Base-by-base conservation (phyloP, 2,329 filamentous ascomycete species). In the Colletotrichum sp. region DNA sequence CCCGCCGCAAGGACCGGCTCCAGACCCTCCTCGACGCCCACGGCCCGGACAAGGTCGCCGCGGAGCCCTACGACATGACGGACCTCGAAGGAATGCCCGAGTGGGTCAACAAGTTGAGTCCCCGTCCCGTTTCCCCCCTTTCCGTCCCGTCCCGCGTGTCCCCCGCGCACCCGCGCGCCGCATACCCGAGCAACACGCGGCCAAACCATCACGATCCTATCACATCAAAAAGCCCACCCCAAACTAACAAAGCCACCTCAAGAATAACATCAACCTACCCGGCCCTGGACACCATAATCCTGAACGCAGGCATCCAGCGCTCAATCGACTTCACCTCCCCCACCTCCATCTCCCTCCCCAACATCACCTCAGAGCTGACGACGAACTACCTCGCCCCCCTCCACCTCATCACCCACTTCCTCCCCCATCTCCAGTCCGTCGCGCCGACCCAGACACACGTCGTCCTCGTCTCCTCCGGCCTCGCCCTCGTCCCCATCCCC, bases 221-320 rank as follows among this genome's bases (percentile, higher is more conserved):
- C 32, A 28, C 5, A 43, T 24, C 10, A 43, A 36, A 21, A 21
- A 3, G 38, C 3, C 3, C 18, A n/a, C 34, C 32, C 57, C 13
- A n/a, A 30, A n/a, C 58, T 32, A 61, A 30, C 21, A 61, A 61
- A 13, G 28, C 28, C 18, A 21, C 1, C 12, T 2, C 58, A 36
- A 86, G 85, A 13, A 83, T 87, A 69, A 82, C 80, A 7, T 65
- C 78, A 7, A 73, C 72, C 57, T 85, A 90, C 79, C 88, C 90
- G 0, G 82, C 87, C 32, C 86, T 93, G 32, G 90, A 92, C 82
- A 88, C 87, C 78, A 80, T 93, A 30, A 81, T 93, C 71, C 82
- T 93, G 67, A 92, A 92, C 80, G 88, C 91, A 0, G 91, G 90
- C 10, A 85, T 90, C 36, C 90, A 93, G 80, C 83, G 84, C 32